These are phyloP conservation scores for Colletotrichum gigasporum DNA, from an alignment of 2,329 filamentous ascomycete species.

Conservation along the genomic window DNA sequence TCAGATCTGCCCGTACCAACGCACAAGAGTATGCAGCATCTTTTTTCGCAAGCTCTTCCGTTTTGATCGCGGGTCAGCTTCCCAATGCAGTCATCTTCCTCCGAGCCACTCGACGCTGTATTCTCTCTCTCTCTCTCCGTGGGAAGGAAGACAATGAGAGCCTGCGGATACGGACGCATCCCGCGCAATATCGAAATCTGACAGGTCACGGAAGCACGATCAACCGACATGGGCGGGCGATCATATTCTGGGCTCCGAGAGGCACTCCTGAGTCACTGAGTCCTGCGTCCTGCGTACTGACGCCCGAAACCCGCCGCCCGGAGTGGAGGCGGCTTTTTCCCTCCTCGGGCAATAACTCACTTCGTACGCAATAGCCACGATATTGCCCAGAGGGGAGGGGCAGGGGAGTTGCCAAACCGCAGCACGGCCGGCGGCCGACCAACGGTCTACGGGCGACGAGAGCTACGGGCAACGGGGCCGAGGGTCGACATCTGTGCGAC, in stretches of 20 bases:
- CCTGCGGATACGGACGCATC: conserved; percentile 2
- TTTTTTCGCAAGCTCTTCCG: conserved; percentile 32
- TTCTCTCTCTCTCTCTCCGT: background rate
- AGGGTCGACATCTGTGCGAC: conserved; percentile 12
- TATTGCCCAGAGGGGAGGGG: background rate
- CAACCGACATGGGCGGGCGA: conserved; percentile 28
- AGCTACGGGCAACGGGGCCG: too few relatives aligned
- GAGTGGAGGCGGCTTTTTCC: background rate
- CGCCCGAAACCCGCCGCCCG: background rate
- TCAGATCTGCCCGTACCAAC: conserved; percentile 21
- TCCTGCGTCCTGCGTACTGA: background rate
- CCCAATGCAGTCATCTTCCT: conserved; percentile 19
- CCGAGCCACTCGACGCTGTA: conserved; percentile 16
- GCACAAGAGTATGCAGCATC: conserved; percentile 8
- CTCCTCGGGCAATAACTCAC: too few relatives aligned
- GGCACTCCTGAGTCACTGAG: background rate
- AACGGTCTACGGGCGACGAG: too few relatives aligned
- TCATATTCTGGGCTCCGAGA: conserved; percentile 2
- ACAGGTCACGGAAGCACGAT: conserved; percentile 26
- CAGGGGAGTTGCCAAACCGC: background rate
- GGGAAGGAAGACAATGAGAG: background rate
- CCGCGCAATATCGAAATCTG: conserved; percentile 18
- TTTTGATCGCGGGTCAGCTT: conserved; percentile 25
- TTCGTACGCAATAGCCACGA: too few relatives aligned
- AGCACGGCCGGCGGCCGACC: conserved; percentile 1